phyloP scores from a whole-genome alignment of 139 green algal genomes.

The Auxenochlorella pyrenoidosa region DNA sequence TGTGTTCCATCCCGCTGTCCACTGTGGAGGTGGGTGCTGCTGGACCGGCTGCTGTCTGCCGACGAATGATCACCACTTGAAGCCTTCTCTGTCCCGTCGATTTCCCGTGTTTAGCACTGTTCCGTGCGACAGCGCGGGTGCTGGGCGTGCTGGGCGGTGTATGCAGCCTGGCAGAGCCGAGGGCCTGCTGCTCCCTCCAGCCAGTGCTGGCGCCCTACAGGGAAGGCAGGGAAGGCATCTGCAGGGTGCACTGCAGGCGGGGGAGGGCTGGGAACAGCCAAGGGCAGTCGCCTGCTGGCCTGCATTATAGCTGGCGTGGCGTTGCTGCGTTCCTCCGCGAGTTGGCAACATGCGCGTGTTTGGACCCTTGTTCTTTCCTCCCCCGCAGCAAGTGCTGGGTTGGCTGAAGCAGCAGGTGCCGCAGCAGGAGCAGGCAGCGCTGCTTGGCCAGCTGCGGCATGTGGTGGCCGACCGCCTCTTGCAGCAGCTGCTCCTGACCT shows the following conservation, averaged over 20 bases:
- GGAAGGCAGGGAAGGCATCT: too few species aligned
- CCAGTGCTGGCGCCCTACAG: too few species aligned
- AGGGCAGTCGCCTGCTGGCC: not conserved
- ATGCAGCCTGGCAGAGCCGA: too few species aligned
- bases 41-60: not conserved
- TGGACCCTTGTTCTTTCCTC: not conserved
- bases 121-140: too few species aligned
- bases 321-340: not conserved
- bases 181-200: too few species aligned
- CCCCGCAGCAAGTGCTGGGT: conserved; percentile 63
- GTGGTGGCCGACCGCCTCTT: conserved; percentile 82
- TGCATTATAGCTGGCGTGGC: not conserved
- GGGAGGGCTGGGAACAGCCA: too few species aligned
- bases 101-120: too few species aligned
- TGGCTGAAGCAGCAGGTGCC: conserved; percentile 83
- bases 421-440: conserved; percentile 43
- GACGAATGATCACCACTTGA: too few species aligned
- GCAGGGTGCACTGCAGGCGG: not conserved
- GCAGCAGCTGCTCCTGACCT: conserved; percentile 79
- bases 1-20: conserved; percentile 95
- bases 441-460: conserved; percentile 58
- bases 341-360: too few species aligned
- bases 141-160: too few species aligned
- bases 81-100: too few species aligned
- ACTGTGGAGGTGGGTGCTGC: conserved; percentile 63